Evolutionary conservation across 1,284 basidiomycete species (phyloP), one percentile per base, ranked within the genome.

Genomic region (Volvariella volvacea): DNA sequence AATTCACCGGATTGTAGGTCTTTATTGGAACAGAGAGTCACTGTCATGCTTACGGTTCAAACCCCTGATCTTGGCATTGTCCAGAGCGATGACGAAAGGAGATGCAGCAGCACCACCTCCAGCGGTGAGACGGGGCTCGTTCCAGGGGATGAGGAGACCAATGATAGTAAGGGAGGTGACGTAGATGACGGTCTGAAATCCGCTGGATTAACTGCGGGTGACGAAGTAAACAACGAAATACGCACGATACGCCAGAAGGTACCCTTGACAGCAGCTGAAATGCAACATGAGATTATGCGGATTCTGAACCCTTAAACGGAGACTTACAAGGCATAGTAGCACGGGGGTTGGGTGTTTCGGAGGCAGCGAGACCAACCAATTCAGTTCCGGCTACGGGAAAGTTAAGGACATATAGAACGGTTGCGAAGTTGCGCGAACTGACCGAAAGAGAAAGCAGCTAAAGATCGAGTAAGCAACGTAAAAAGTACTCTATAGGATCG

Each of bases 21-120:
- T 39, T 8, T 6, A 32, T 37, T 14, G 19, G 14, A 20, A 1
- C 40, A 4, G 19, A 4, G 8, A 36, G n/a, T n/a, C n/a, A n/a
- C n/a, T n/a, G n/a, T n/a, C n/a, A 17, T 8, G 54, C 66, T 30
- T 48, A 69, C 78, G 78, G 43, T 83, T 79, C 2, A 89, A 64
- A 14, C 75, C 68, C 37, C 65, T 67, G 59, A 86, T 82, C 4
- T 71, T 70, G 2, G 82, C 81, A 43, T 68, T 68, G 30, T 70
- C 61, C 43, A 85, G 78, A 43, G 76, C 78, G 52, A 86, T 83
- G 54, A 86, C 82, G 59, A 80, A 87, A 34, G 76, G 70, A 44
- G 74, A 72, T 34, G 69, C 67, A 44, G 76, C 76, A 34, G 67
- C 64, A 22, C 67, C 58, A 22, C 55, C 48, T 38, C 57, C 67